Evolutionary conservation across 2,329 filamentous ascomycete species (phyloP).

Genomic region (Penicillium brasilianum): DNA sequence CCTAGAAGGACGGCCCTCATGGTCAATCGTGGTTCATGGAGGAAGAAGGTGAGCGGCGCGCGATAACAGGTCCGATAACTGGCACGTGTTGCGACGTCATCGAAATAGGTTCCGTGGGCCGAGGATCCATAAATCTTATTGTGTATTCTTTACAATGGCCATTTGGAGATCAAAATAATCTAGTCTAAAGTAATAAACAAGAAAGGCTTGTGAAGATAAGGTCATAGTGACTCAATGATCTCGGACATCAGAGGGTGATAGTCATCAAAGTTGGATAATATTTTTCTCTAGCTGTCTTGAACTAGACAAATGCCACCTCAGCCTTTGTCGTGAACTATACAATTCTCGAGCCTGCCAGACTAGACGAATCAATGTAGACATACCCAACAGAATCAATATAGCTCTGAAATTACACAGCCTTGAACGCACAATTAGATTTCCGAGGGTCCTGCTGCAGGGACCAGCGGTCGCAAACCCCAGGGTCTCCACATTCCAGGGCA

Average conservation of each 20-base stretch:
- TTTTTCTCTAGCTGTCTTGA: not conserved
- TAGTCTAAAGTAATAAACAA: not conserved
- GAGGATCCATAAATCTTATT: constrained; percentile 1
- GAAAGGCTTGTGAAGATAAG: not conserved
- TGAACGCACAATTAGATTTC: not conserved
- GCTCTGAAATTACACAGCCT: not conserved
- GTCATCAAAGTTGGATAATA: not conserved
- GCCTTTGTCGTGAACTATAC: not conserved
- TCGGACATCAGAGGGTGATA: not conserved
- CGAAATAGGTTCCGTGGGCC: constrained; percentile 6
- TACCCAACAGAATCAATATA: not conserved
- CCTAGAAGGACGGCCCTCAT: constrained; percentile 59
- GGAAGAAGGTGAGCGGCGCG: constrained; percentile 8
- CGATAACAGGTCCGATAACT: constrained; percentile 19
- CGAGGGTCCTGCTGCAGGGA: not conserved
- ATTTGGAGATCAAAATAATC: not conserved
- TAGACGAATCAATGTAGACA: too few relatives aligned
- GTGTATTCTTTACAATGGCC: not conserved
- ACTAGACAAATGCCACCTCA: not conserved
- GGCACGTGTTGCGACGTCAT: constrained; percentile 35
- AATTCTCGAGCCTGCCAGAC: not conserved
- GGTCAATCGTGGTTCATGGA: constrained; percentile 29
- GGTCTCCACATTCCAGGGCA: constrained; percentile 21
- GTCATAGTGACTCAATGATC: not conserved
- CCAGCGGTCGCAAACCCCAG: not conserved